phyloP scores from a whole-genome alignment of 805 yeast genomes.

The Debaryomyces castellii region DNA sequence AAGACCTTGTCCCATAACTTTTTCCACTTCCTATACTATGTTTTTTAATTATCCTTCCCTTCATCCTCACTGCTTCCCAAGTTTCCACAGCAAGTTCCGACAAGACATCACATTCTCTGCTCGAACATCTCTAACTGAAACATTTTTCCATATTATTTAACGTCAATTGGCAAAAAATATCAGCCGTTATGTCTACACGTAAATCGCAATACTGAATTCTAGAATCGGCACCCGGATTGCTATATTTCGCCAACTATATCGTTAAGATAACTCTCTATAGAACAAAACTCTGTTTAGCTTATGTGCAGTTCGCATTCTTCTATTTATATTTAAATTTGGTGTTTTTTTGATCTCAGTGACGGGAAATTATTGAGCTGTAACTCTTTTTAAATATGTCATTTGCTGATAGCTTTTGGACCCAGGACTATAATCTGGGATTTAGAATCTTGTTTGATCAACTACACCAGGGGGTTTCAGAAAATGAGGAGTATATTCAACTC shows the following conservation, averaged over 20 bases:
- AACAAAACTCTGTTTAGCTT: neutral
- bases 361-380: neutral
- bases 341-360: neutral
- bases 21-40: too few species aligned
- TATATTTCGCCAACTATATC: neutral
- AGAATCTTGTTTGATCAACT: slow-evolving; percentile 51
- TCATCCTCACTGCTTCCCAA: too few species aligned
- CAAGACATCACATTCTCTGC: too few species aligned
- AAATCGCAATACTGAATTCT: too few species aligned
- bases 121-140: too few species aligned
- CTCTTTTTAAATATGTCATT: slow-evolving; percentile 44
- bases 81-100: too few species aligned
- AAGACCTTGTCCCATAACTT: too few species aligned
- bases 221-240: neutral
- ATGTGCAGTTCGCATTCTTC: neutral
- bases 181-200: too few species aligned
- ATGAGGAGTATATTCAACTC: slow-evolving; percentile 63
- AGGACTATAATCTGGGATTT: slow-evolving; percentile 58
- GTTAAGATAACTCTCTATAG: too few species aligned
- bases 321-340: neutral
- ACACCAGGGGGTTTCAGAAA: slow-evolving; percentile 65
- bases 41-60: too few species aligned
- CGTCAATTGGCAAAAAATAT: too few species aligned
- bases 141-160: too few species aligned
- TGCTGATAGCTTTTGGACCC: slow-evolving; percentile 77